A percentile compares a stretch with the other conserved stretches of the same genome.
Evolutionary conservation across 495 filamentous ascomycete genomes (phyloP).

Genomic region (Lichenothelia convexa): DNA sequence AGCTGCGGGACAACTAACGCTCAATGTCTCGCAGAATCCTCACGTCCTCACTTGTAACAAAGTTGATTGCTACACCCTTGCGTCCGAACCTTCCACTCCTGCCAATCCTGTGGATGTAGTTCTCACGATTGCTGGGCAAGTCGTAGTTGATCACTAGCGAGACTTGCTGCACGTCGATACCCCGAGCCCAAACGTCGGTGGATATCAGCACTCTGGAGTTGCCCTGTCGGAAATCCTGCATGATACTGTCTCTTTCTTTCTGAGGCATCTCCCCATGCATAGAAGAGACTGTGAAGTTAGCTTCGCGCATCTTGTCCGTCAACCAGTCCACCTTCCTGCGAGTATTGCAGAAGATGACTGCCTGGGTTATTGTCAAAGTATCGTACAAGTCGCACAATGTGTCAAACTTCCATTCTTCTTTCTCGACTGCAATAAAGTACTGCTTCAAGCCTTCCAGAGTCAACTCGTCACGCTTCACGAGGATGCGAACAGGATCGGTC

Average conservation of each 20-base stretch:
- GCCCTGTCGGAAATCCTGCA: slow-evolving; percentile 96
- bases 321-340: slow-evolving; percentile 99
- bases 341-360: slow-evolving; percentile 99
- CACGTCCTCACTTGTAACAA: slow-evolving; percentile 94
- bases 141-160: slow-evolving; percentile 99
- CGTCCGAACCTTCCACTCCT: slow-evolving; percentile 88
- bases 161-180: slow-evolving; percentile 98
- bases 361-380: slow-evolving; percentile 95
- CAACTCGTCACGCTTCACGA: slow-evolving; percentile 99
- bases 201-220: slow-evolving; percentile 95
- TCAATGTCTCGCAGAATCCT: slow-evolving; percentile 96
- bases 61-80: slow-evolving; percentile 99
- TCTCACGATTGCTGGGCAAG: slow-evolving; percentile 94
- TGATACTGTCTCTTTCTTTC: slow-evolving; percentile 91
- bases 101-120: slow-evolving; percentile 98
- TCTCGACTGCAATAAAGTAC: slow-evolving; percentile 98
- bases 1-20: slow-evolving; percentile 27
- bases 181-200: slow-evolving; percentile 91
- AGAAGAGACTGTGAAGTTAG: slow-evolving; percentile 92
- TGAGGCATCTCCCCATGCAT: slow-evolving; percentile 99
- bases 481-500: slow-evolving; percentile 92
- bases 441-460: slow-evolving; percentile 97
- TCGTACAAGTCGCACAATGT: slow-evolving; percentile 99
- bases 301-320: slow-evolving; percentile 94
- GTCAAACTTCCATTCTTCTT: slow-evolving; percentile 99